Evolutionary conservation across 495 filamentous ascomycete species (phyloP).

Genomic region (Lepraria neglecta): DNA sequence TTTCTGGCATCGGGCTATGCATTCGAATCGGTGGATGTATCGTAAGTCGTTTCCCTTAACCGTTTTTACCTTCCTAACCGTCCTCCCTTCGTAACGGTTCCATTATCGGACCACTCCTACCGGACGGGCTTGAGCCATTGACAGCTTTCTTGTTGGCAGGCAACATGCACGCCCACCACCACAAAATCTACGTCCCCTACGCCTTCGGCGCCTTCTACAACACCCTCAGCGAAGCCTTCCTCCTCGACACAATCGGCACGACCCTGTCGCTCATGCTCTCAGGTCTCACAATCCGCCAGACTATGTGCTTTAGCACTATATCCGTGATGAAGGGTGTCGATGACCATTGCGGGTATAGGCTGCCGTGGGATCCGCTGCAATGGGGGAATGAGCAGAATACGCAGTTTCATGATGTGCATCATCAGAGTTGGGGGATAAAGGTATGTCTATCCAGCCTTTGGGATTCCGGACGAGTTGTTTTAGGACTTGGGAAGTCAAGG

Average conservation of each 20-base stretch:
- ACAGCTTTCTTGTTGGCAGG: background rate
- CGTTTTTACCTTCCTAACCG: too few species aligned
- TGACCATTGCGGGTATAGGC: slow-evolving; percentile 92
- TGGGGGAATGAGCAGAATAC: slow-evolving; percentile 88
- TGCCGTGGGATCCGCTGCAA: slow-evolving; percentile 93
- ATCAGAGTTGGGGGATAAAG: slow-evolving; percentile 99
- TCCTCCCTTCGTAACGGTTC: background rate
- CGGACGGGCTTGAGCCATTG: background rate
- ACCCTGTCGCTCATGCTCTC: slow-evolving; percentile 71
- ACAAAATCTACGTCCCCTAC: slow-evolving; percentile 94
- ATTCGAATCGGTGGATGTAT: slow-evolving; percentile 92
- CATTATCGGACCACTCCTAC: background rate
- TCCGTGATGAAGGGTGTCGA: slow-evolving; percentile 93
- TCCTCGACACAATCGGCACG: slow-evolving; percentile 84
- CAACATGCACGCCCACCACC: slow-evolving; percentile 82
- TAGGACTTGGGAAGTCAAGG: too few species aligned
- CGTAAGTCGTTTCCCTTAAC: slow-evolving; percentile 50
- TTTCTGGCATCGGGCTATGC: slow-evolving; percentile 90
- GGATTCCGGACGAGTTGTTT: too few species aligned
- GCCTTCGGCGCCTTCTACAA: slow-evolving; percentile 97
- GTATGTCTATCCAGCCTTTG: slow-evolving; percentile 38
- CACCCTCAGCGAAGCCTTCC: slow-evolving; percentile 81
- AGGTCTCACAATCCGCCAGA: slow-evolving; percentile 69
- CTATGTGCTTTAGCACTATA: slow-evolving; percentile 76
- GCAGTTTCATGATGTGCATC: slow-evolving; percentile 93